Conservation (phyloP, 305 asterid species). For the Salvia sclarea region DNA sequence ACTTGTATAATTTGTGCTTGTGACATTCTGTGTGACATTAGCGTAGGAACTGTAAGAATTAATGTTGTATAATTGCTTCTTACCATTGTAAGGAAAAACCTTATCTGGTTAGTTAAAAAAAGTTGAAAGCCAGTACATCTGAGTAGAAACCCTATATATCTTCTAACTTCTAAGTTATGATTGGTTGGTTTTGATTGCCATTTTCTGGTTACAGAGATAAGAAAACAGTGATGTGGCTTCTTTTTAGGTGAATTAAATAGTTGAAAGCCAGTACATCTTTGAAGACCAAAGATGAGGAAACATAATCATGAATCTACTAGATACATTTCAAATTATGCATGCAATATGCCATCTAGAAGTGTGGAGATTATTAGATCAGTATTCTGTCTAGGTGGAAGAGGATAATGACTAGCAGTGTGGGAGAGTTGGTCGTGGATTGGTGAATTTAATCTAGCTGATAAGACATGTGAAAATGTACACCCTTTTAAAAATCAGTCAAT, state of each 20-base stretch:
- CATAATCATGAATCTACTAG: conserved; percentile 8
- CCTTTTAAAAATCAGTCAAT: neutral
- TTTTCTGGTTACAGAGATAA: conserved; percentile 11
- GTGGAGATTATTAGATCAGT: neutral
- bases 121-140: neutral
- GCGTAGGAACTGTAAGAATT: neutral
- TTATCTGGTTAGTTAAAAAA: neutral
- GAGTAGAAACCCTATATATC: neutral
- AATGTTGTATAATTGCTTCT: conserved; percentile 5
- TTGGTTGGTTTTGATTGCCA: conserved; percentile 9
- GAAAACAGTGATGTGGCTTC: neutral
- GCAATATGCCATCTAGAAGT: neutral
- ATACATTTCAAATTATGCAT: neutral
- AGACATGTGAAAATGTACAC: neutral
- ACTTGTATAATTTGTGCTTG: conserved; percentile 15
- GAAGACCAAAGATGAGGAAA: conserved; percentile 11
- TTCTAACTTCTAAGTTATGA: neutral
- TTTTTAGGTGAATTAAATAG: neutral
- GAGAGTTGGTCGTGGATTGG: neutral
- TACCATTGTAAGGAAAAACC: neutral
- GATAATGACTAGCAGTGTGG: neutral
- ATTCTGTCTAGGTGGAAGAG: conserved; percentile 5
- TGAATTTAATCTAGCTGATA: neutral
- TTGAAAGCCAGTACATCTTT: conserved; percentile 11
- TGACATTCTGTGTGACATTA: conserved; percentile 9